Percentiles rank a stretch among this genome's conserved stretches.
Conservation (phyloP, 2,329 filamentous ascomycete species). For the Aspergillus bombycis region DNA sequence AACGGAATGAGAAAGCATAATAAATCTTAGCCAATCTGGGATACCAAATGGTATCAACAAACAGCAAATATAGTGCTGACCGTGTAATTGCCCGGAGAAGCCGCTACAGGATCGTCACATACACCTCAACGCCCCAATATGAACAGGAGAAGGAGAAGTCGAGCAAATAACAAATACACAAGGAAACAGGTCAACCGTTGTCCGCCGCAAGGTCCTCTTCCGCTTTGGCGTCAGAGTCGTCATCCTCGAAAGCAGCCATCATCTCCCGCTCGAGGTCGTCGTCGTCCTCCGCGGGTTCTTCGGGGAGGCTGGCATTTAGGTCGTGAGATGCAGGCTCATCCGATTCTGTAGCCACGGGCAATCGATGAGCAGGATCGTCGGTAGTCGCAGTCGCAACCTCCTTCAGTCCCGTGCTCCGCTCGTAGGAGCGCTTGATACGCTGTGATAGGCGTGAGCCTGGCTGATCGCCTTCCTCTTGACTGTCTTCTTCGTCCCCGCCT, state of each 20-base stretch:
- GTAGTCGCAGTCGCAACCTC: conserved; percentile 35
- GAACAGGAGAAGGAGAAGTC: conserved; percentile 11
- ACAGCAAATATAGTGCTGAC: neutral
- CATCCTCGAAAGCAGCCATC: conserved; percentile 60
- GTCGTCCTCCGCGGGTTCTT: conserved; percentile 46
- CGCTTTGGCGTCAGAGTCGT: conserved; percentile 37
- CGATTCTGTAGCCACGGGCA: conserved; percentile 2
- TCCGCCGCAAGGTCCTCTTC: conserved; percentile 39
- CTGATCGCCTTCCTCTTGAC: conserved; percentile 41
- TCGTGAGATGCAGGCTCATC: conserved; percentile 34
- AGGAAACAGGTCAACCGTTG: conserved; percentile 29
- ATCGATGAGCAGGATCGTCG: conserved; percentile 5
- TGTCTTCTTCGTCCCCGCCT: conserved; percentile 37
- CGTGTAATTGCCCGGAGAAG: neutral
- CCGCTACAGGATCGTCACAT: neutral
- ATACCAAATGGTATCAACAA: neutral
- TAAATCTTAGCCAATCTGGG: conserved; percentile 6
- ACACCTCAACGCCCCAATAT: conserved; percentile 15
- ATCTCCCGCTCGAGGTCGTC: conserved; percentile 58
- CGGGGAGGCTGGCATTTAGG: conserved; percentile 28
- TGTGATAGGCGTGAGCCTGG: conserved; percentile 41
- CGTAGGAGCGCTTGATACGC: conserved; percentile 46
- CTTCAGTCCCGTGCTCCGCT: conserved; percentile 43
- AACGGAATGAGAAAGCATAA: conserved; percentile 18
- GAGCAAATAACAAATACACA: neutral